Conservation (phyloP, 2,329 filamentous ascomycete genomes). For the Massarina eburnea region DNA sequence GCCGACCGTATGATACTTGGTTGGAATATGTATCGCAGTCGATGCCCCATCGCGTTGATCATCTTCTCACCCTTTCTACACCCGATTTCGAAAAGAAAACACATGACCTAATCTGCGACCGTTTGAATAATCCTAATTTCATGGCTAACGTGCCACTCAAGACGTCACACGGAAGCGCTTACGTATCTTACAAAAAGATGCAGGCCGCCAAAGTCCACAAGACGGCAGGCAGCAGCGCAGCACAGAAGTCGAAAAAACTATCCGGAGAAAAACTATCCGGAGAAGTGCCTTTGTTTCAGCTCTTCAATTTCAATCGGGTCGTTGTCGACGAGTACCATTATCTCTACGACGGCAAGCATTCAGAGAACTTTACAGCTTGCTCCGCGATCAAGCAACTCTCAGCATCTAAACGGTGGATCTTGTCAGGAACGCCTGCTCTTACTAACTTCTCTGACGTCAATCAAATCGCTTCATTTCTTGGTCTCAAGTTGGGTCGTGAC, state of each 20-base stretch:
- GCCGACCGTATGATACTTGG: conserved; percentile 58
- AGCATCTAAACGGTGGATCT: conserved; percentile 59
- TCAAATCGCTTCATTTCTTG: conserved; percentile 58
- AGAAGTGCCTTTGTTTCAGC: conserved; percentile 51
- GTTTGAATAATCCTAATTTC: conserved; percentile 38
- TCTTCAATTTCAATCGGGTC: conserved; percentile 62
- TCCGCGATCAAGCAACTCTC: conserved; percentile 49
- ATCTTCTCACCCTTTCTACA: conserved; percentile 36
- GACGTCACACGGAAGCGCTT: conserved; percentile 39
- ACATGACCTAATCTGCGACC: conserved; percentile 17
- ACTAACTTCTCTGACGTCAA: conserved; percentile 62
- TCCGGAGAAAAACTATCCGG: conserved; percentile 20
- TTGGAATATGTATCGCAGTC: conserved; percentile 47
- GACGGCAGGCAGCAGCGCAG: background rate
- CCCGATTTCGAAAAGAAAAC: conserved; percentile 32
- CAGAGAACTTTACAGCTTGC: conserved; percentile 19
- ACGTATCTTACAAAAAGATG: conserved; percentile 23
- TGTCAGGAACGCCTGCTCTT: conserved; percentile 64
- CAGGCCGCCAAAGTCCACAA: conserved; percentile 1
- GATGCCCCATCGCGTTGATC: conserved; percentile 46
- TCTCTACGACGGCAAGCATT: conserved; percentile 44
- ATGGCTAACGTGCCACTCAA: conserved; percentile 43
- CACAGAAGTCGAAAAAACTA: conserved; percentile 2
- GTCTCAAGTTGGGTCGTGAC: conserved; percentile 57
- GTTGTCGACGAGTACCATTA: conserved; percentile 69